Evolutionary conservation across 805 yeast species (phyloP).

Genomic region (Saccharomycopsis sp.): DNA sequence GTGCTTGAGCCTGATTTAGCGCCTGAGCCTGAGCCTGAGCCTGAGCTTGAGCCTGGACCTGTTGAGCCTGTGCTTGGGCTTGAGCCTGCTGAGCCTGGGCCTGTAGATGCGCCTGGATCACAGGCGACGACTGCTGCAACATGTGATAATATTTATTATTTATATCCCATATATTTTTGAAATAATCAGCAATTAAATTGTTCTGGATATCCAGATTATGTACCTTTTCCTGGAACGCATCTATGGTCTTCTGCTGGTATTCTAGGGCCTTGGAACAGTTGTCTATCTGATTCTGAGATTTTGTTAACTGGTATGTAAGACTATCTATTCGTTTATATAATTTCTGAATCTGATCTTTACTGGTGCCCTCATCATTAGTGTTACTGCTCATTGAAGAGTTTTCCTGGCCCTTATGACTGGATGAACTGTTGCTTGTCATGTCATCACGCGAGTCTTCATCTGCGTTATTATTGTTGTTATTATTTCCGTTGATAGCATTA

Average conservation of each 20-base stretch:
- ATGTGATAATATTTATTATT: background rate
- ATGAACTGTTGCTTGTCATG: background rate
- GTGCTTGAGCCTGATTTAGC: background rate
- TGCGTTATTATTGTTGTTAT: background rate
- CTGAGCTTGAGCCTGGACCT: background rate
- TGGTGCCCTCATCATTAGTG: background rate
- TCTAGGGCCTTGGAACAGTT: background rate
- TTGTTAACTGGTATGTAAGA: constrained; percentile 4
- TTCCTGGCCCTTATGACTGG: background rate
- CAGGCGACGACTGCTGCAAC: background rate
- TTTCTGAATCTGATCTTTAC: background rate
- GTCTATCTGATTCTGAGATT: constrained; percentile 7
- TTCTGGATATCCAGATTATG: constrained; percentile 4
- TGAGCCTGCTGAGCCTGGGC: background rate
- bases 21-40: background rate
- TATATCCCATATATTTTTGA: background rate
- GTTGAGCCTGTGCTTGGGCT: background rate
- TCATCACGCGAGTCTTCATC: background rate
- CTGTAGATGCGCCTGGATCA: background rate
- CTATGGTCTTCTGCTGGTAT: constrained; percentile 6
- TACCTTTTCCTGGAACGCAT: background rate
- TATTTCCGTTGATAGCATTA: background rate
- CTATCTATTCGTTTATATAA: background rate
- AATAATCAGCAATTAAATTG: constrained; percentile 8
- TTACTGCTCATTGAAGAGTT: background rate